Evolutionary conservation across 2,329 filamentous ascomycete genomes (phyloP), one percentile per base, ranked within the genome.

Genomic region (Fusarium acutatum): DNA sequence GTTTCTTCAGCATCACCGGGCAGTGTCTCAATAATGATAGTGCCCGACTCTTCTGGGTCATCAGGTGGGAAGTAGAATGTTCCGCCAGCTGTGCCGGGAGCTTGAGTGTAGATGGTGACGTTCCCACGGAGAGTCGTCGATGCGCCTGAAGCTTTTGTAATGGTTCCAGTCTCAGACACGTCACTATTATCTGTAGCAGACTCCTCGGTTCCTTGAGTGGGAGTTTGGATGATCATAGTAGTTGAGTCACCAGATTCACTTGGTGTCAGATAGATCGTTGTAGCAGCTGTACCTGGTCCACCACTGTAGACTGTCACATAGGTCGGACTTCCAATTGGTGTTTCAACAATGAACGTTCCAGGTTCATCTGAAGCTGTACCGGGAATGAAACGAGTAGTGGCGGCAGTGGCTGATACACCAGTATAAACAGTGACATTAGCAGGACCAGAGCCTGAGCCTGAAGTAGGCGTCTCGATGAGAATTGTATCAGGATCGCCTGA

Each of bases 221-320:
- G 71, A 5, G 71, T 72, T 10, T 73, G 50, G 5, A 72, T 70
- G 14, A 64, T 22, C 30, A 72, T 44, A 3, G 58, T 72, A 7
- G 68, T 71, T 1, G 43, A 66, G 0, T 60, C 68, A 0, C 62
- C 68, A 8, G 46, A 40, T 7, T 14, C 44, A 20, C 41, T 67
- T 1, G 54, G 60, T 9, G 61, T 46, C 7, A 62, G 3, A 8
- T 58, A 67, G 20, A 56, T 63, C 15, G 68, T 71, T 5, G 38
- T 57, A 2, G 34, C n/a, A 13, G 47, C 56, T 6, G 56, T 57
- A 2, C 64, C 66, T 4, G 50, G 38, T 15, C 66, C 64, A 3
- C 38, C 63, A 4, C 49, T 61, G 12, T 41, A 67, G 12, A 61
- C 24, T 8, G 66, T 69, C 28, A 61, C 66, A 7, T 67, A 62